Base-by-base conservation (phyloP, 441 rosid genomes). In the Arabidopsis hybrid region DNA sequence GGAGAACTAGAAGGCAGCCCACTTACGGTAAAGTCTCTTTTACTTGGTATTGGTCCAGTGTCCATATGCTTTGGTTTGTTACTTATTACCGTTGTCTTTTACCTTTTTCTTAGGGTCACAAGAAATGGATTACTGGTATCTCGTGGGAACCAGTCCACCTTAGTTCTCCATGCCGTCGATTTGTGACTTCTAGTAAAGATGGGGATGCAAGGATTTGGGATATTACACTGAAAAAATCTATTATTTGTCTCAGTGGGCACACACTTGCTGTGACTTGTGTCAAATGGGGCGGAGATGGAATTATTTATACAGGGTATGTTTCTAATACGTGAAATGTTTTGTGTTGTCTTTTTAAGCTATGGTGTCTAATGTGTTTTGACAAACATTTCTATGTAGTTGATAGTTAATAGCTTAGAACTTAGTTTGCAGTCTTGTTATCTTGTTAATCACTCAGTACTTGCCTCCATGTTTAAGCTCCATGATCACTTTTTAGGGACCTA, bases 131-230 rank as follows among this genome's bases (percentile, higher is more conserved):
- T 67, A 91, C 97, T 53, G 98, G 96, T 55, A 88, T 96, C 77
- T 90, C 99, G 11, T 96, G 99, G 98, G 99, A 96, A 75, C 97
- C 99, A 63, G 82, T 86, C 52, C 99, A 96, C 72, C 87, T 93
- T 82, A 96, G 70, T 55, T 85, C 97, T 76, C 98, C 98, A n/a
- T 88, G 93, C 51, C 90, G 94, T 68, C 94, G 97, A 66, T 96
- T 93, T 84, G 98, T 93, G 62, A 96, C 96, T 85, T 85, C 93
- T 68, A 88, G 99, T 85, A 96, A 93, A 86, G 99, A 96, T 90
- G 99, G 99, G 12, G 97, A 93, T 89, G 99, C 99, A 14, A 90
- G 97, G 64, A 87, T 96, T 75, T 96, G 98, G 99, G 99, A 93
- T 69, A 57, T 90, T 67, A 72, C 92, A 43, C 73, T 88, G 65